Base-by-base conservation (phyloP, 2,329 filamentous ascomycete genomes). In the Aspergillus sp. region DNA sequence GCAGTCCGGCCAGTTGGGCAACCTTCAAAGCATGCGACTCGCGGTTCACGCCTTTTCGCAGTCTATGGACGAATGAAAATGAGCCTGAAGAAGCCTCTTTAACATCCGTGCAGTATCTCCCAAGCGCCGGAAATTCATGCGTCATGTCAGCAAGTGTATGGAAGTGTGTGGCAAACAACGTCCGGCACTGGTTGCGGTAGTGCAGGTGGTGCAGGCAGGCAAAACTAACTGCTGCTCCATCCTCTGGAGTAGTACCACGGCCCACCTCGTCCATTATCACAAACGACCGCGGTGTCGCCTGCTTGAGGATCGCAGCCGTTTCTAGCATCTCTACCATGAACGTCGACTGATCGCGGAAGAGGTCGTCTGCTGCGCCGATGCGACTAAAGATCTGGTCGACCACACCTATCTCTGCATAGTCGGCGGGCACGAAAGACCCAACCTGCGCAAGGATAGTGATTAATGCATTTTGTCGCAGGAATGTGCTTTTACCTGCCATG, bases 251-350 rank as follows among this genome's bases (percentile, higher is more conserved):
- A 0, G 96, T 99, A 8, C 95, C 95, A 48, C 95, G 84, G 0
- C 95, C 95, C 39, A 99, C 90, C 79, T 99, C 95, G 73, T 99
- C 95, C 93, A 99, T 98, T 73, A 99, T 93, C 60, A 95, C 93
- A 67, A 99, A 96, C 0, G 90, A 95, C 23, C 88, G 84, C 1
- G 86, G 77, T 1, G 93, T 98, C 0, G 95, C 93, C 64, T 90
- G 83, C 60, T 89, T 90, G 52, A 99, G 82, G 53, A 99, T 99
- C 24, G 89, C 84, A 2, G 93, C 93, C 19, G 95, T 96, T 76
- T 99, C 95, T 2, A 97, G 83, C 95, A 99, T 99, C 77, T 99
- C 95, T 1, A 98, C 91, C 95, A 99, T 98, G 75, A 99, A 99
- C 0, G 96, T 99, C 53, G 91, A 96, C 74, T 98, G 93, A 77